Conservation (phyloP, 768 basidiomycete species). For the Daedaleopsis sinensis region DNA sequence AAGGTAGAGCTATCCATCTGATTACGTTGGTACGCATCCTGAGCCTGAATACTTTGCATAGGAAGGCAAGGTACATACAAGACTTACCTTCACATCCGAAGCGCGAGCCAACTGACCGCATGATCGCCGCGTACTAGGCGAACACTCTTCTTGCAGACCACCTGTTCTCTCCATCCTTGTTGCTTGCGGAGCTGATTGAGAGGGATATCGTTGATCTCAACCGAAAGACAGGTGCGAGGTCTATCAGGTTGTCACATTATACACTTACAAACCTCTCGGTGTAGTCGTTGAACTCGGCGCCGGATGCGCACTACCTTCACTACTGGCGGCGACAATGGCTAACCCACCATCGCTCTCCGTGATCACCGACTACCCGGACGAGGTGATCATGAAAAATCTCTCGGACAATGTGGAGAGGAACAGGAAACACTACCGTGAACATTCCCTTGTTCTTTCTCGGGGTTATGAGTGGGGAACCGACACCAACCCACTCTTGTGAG, state of each 20-base stretch:
- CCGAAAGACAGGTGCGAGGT: constrained; percentile 42
- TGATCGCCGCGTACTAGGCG: constrained; percentile 46
- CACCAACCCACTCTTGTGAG: constrained; percentile 50
- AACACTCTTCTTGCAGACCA: constrained; percentile 75
- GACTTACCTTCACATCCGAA: not conserved
- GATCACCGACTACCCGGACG: constrained; percentile 72
- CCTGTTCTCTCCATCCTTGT: constrained; percentile 69
- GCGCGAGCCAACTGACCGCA: not conserved
- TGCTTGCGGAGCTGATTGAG: constrained; percentile 70
- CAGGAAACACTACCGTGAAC: constrained; percentile 32
- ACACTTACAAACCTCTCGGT: not conserved
- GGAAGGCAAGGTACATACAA: constrained; percentile 57
- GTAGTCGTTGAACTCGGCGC: constrained; percentile 74
- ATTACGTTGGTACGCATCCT: not conserved
- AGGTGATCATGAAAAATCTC: constrained; percentile 60
- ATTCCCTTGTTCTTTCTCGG: constrained; percentile 46
- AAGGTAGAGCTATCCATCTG: constrained; percentile 48
- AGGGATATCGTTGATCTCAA: constrained; percentile 47
- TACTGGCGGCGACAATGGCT: constrained; percentile 52
- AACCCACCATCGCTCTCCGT: constrained; percentile 56
- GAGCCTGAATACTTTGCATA: constrained; percentile 24
- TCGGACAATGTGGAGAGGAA: constrained; percentile 58
- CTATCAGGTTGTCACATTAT: not conserved
- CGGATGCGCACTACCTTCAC: constrained; percentile 67
- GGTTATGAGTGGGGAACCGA: constrained; percentile 73